Conservation (phyloP, 176 grass and related monocot genomes). For the Olyra latifolia region DNA sequence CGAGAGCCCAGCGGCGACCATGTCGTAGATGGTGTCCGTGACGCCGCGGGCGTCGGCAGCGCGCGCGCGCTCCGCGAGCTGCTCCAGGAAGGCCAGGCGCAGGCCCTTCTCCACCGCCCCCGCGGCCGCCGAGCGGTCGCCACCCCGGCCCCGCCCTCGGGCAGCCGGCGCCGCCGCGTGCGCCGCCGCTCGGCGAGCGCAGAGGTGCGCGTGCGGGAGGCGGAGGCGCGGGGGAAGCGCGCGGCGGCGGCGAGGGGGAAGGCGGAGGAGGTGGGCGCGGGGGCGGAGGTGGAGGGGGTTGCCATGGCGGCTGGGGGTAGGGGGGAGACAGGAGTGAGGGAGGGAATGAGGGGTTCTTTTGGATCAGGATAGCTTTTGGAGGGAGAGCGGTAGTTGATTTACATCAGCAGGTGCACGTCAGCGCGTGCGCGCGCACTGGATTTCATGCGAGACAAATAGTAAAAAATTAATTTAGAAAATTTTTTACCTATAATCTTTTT, state of each 20-base stretch:
- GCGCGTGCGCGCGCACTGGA: no score
- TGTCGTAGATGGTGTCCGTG: slow-evolving; percentile 80
- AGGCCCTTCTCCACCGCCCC: slow-evolving; percentile 69
- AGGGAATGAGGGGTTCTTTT: slow-evolving; percentile 22
- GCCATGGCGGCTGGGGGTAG: slow-evolving; percentile 66
- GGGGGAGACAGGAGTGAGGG: slow-evolving; percentile 23
- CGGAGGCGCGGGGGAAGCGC: slow-evolving; percentile 29
- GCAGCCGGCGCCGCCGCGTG: slow-evolving; percentile 56
- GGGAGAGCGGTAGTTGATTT: no score
- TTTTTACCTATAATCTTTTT: no score
- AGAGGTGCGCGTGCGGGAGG: slow-evolving; percentile 26
- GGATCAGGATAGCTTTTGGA: slow-evolving; percentile 39
- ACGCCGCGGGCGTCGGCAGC: slow-evolving; percentile 51
- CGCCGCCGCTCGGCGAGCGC: slow-evolving; percentile 49
- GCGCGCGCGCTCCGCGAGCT: slow-evolving; percentile 69
- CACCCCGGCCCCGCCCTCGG: slow-evolving; percentile 45
- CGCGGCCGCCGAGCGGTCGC: slow-evolving; percentile 46
- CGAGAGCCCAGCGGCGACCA: slow-evolving; percentile 87
- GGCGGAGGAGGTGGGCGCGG: slow-evolving; percentile 37
- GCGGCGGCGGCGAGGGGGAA: slow-evolving; percentile 44
- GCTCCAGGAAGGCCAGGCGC: slow-evolving; percentile 73
- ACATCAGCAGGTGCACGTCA: no score
- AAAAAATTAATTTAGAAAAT: no score
- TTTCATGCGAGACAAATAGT: no score
- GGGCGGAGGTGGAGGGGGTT: slow-evolving; percentile 38